Evolutionary conservation across 495 filamentous ascomycete genomes (phyloP).

Genomic region (Lophiotrema nucula): DNA sequence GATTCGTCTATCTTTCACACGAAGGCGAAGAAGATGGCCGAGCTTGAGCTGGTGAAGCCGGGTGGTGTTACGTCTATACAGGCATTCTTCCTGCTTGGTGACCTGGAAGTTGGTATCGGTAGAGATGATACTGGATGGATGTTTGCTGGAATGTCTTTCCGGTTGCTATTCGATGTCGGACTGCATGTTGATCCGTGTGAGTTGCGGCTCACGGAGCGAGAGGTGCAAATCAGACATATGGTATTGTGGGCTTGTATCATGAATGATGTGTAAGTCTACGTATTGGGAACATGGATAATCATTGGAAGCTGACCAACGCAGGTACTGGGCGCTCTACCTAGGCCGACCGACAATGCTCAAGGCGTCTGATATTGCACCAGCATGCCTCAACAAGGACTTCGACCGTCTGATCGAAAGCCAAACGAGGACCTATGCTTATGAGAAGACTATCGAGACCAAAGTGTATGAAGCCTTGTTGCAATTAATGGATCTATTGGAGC

Average conservation of each 20-base stretch:
- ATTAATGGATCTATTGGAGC: conserved; percentile 22
- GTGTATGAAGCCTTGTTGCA: conserved; percentile 17
- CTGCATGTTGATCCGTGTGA: conserved; percentile 20
- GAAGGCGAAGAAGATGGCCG: conserved; percentile 20
- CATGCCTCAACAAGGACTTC: conserved; percentile 24
- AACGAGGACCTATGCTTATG: conserved; percentile 15
- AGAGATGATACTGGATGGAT: conserved; percentile 26
- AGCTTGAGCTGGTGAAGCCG: conserved; percentile 17
- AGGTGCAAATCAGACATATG: conserved; percentile 24
- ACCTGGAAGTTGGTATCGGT: conserved; percentile 17
- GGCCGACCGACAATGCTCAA: conserved; percentile 20
- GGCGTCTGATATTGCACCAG: conserved; percentile 15
- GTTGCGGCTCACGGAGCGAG: conserved; percentile 12
- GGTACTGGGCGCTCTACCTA: conserved; percentile 19
- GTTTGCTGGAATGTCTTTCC: conserved; percentile 20
- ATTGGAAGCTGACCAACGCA: neutral
- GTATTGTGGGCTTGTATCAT: conserved; percentile 24
- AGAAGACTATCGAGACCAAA: conserved; percentile 19
- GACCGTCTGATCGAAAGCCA: conserved; percentile 17
- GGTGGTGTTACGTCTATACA: conserved; percentile 16
- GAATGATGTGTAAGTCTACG: conserved; percentile 18
- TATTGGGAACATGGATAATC: neutral
- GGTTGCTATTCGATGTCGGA: conserved; percentile 22
- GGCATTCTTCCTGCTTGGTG: conserved; percentile 19
- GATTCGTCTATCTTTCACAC: conserved; percentile 18